Evolutionary conservation across 495 filamentous ascomycete species (phyloP).

Genomic region (Friedmanniomyces endolithicus): DNA sequence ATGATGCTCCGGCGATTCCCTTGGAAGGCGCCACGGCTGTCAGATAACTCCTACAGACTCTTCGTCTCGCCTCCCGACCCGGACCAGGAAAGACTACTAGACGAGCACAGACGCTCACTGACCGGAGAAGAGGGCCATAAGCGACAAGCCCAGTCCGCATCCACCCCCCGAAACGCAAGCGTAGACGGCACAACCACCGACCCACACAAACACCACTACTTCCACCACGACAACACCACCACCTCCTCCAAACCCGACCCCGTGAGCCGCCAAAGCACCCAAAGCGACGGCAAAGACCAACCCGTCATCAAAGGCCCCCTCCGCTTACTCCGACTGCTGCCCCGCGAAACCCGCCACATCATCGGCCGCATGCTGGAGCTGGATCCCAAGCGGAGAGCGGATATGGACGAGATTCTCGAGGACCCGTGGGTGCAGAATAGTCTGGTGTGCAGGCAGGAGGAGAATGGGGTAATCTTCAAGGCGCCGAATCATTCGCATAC

Average conservation of each 20-base stretch:
- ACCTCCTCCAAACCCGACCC: constrained; percentile 5
- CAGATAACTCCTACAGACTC: constrained; percentile 87
- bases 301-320: constrained; percentile 77
- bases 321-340: constrained; percentile 81
- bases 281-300: constrained; percentile 16
- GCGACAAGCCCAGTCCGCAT: constrained; percentile 20
- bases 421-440: constrained; percentile 83
- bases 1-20: constrained; percentile 94
- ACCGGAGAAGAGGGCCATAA: constrained; percentile 2
- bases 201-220: constrained; percentile 25
- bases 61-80: constrained; percentile 67
- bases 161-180: constrained; percentile 22
- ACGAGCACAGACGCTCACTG: constrained; percentile 18
- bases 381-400: constrained; percentile 71
- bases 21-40: constrained; percentile 87
- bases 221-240: constrained; percentile 8
- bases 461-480: constrained; percentile 40
- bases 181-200: constrained; percentile 10
- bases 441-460: constrained; percentile 49
- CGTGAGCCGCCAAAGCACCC: constrained; percentile 16
- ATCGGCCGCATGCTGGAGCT: constrained; percentile 89
- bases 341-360: constrained; percentile 77
- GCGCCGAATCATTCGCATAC: constrained; percentile 50
- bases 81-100: constrained; percentile 17
- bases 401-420: constrained; percentile 66